Evolutionary conservation across 495 filamentous ascomycete species (phyloP).

Genomic region (Cladorrhinum samala): DNA sequence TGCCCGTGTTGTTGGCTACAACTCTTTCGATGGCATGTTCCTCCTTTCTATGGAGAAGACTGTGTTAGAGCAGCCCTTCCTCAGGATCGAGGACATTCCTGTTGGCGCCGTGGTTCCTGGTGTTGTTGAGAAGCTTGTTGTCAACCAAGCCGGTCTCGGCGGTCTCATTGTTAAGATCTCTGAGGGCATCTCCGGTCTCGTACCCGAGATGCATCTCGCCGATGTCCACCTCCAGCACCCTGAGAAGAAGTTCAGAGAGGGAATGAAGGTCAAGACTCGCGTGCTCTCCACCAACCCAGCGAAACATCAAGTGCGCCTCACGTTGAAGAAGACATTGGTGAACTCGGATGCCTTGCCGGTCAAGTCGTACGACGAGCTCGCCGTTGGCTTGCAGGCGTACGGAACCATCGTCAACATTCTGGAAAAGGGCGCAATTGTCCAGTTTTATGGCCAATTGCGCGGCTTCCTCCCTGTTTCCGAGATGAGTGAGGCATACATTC

Average conservation of each 20-base stretch:
- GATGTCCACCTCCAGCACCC: slow-evolving; percentile 85
- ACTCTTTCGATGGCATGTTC: slow-evolving; percentile 76
- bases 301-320: slow-evolving; percentile 76
- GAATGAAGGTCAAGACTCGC: slow-evolving; percentile 71
- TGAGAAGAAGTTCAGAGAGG: slow-evolving; percentile 91
- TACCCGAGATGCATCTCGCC: slow-evolving; percentile 80
- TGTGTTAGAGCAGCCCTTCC: slow-evolving; percentile 79
- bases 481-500: slow-evolving; percentile 95
- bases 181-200: slow-evolving; percentile 79
- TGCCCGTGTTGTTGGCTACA: slow-evolving; percentile 80
- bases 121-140: slow-evolving; percentile 74
- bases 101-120: slow-evolving; percentile 78
- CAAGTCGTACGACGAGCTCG: slow-evolving; percentile 64
- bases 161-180: slow-evolving; percentile 77
- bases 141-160: slow-evolving; percentile 64
- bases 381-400: slow-evolving; percentile 63
- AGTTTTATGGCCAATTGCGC: slow-evolving; percentile 78
- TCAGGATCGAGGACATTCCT: slow-evolving; percentile 81
- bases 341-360: slow-evolving; percentile 75
- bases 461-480: slow-evolving; percentile 88
- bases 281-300: slow-evolving; percentile 73
- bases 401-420: slow-evolving; percentile 81
- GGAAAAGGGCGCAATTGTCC: slow-evolving; percentile 74
- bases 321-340: slow-evolving; percentile 87
- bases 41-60: slow-evolving; percentile 76